Evolutionary conservation across 192 early-diverging fungal genomes (phyloP).

Genomic region (Mortierella alpina): DNA sequence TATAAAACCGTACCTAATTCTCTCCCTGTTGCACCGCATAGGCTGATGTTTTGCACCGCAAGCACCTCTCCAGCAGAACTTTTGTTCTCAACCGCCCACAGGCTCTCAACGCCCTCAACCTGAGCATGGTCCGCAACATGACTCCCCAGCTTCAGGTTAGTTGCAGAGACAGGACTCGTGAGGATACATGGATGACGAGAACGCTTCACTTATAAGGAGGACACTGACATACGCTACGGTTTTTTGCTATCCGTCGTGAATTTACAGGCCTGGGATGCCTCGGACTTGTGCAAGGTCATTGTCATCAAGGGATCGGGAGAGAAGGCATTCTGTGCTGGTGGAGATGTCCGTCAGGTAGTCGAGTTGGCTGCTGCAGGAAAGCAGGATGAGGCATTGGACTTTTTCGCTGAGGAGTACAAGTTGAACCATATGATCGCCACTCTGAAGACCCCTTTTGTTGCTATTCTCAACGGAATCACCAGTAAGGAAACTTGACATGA

Average conservation of each 20-base stretch:
- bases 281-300: constrained; percentile 89
- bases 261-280: constrained; percentile 85
- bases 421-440: constrained; percentile 94
- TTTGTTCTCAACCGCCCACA: constrained; percentile 84
- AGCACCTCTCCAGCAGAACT: constrained; percentile 65
- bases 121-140: constrained; percentile 87
- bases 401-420: constrained; percentile 93
- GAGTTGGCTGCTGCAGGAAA: constrained; percentile 53
- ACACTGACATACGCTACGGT: too few species aligned
- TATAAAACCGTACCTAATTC: not conserved
- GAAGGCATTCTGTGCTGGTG: constrained; percentile 93
- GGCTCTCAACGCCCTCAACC: constrained; percentile 87
- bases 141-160: constrained; percentile 79
- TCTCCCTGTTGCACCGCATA: constrained; percentile 4
- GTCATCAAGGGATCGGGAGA: constrained; percentile 80
- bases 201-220: too few species aligned
- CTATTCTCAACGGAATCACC: constrained; percentile 88
- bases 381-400: constrained; percentile 66
- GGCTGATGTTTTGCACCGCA: constrained; percentile 65
- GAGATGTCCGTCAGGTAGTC: constrained; percentile 74
- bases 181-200: not conserved
- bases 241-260: too few species aligned
- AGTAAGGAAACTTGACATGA: constrained; percentile 58
- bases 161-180: not conserved
- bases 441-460: constrained; percentile 86